Evolutionary conservation across 1,284 basidiomycete species (phyloP).

Genomic region (Sporisorium exsertum): DNA sequence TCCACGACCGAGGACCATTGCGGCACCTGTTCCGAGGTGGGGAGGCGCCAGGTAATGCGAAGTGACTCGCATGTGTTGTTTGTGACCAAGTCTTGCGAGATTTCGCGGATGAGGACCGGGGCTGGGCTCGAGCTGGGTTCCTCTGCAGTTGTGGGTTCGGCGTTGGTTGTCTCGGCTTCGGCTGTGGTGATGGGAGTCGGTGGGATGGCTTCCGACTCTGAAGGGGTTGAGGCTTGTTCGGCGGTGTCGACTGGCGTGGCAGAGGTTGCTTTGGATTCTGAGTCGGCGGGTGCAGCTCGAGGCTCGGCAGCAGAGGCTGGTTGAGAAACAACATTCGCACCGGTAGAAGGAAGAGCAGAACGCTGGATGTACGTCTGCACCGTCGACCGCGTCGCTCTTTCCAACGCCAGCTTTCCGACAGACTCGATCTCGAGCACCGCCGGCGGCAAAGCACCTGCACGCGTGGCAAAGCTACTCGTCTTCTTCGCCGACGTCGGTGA

Average conservation of each 20-base stretch:
- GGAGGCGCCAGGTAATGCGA: constrained; percentile 25
- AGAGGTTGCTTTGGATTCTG: not conserved
- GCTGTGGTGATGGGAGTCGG: constrained; percentile 8
- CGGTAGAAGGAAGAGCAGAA: not conserved
- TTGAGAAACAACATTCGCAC: too few species aligned
- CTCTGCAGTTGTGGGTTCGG: too few species aligned
- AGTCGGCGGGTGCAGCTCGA: not conserved
- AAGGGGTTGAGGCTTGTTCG: not conserved
- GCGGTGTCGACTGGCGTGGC: not conserved
- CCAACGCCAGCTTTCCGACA: constrained; percentile 14
- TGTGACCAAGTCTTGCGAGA: constrained; percentile 32
- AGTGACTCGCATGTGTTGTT: constrained; percentile 25
- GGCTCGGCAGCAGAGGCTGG: not conserved
- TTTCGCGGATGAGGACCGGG: constrained; percentile 27
- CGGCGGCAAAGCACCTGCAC: constrained; percentile 15
- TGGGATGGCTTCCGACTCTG: not conserved
- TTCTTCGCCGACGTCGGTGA: not conserved
- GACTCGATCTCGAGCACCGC: constrained; percentile 8
- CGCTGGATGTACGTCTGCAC: constrained; percentile 28
- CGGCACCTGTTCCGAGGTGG: not conserved
- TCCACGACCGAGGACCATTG: constrained; percentile 21
- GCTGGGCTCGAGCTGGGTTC: not conserved
- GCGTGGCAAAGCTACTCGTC: not conserved
- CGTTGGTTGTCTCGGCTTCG: not conserved
- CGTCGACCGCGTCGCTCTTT: constrained; percentile 20